A percentile compares a stretch with the other conserved stretches of the same genome.
Conservation (phyloP, 2,329 filamentous ascomycete genomes). For the Botryosphaeria dothidea region DNA sequence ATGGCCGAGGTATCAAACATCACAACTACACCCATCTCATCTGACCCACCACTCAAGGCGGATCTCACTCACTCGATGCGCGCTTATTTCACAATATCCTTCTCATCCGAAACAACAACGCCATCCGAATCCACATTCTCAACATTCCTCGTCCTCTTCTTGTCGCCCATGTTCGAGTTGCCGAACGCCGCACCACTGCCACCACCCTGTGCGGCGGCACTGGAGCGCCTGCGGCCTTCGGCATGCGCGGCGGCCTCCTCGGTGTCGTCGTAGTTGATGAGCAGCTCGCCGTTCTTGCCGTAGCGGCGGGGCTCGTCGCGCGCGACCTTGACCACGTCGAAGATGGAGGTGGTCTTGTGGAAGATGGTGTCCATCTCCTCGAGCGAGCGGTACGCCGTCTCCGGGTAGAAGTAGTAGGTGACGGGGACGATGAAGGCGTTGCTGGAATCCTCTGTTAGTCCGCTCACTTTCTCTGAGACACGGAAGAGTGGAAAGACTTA, state of each 20-base stretch:
- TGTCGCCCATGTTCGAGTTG: constrained; percentile 13
- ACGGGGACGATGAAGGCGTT: constrained; percentile 58
- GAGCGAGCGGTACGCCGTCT: constrained; percentile 56
- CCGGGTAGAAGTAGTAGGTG: constrained; percentile 63
- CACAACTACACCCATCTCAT: background rate
- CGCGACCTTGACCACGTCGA: constrained; percentile 53
- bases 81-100: background rate
- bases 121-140: constrained; percentile 10
- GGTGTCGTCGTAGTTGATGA: constrained; percentile 52
- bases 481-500: constrained; percentile 9
- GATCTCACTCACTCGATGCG: background rate
- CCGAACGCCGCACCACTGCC: background rate
- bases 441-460: constrained; percentile 3
- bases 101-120: background rate
- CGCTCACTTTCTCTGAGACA: background rate
- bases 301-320: constrained; percentile 56
- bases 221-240: background rate
- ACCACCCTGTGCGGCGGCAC: background rate
- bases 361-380: constrained; percentile 73
- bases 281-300: constrained; percentile 58
- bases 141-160: constrained; percentile 6
- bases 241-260: constrained; percentile 28
- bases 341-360: constrained; percentile 53
- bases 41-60: background rate
- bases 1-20: constrained; percentile 2